Evolutionary conservation across 2,329 filamentous ascomycete genomes (phyloP), one percentile per base, ranked within the genome.

Genomic region (Colletotrichum tropicale): DNA sequence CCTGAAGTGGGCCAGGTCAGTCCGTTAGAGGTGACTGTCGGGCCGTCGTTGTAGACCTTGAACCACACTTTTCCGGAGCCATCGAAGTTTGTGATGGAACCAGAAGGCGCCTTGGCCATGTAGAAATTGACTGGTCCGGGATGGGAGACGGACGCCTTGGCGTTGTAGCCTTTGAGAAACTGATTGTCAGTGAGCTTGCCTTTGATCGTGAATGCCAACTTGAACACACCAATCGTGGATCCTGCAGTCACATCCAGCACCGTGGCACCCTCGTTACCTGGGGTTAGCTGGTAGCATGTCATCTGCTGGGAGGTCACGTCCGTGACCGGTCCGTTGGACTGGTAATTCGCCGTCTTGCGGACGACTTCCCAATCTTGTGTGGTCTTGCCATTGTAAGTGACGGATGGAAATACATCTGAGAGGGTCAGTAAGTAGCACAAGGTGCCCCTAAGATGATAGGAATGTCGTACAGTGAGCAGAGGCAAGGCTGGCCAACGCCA

Each of bases 251-350:
- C 79, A 61, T 78, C 83, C 1, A 90, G 80, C 1, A 83, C 85
- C 13, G 83, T 82, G 24, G 88, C 87, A 18, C 88, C 88, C 12
- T 85, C 83, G 66, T 83, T 84, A 52, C 86, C 86, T 5, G 85
- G 78, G 12, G 80, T 81, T 12, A 86, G 82, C 79, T 89, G 86
- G 80, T 88, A 90, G 84, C 88, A 90, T n/a, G 87, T 87, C 82
- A 90, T 88, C 73, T 86, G 85, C 3, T 84, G 78, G 52, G 86
- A 87, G 64, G 80, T 84, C 34, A 90, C 88, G 75, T 88, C 84
- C 5, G 87, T 87, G 43, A 90, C 87, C 75, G 87, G 87, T 2
- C 84, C 86, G 77, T 89, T 89, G 80, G 81, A 84, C 80, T 90
- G 87, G 80, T 84, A 89, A 81, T 89, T 89, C 64, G 86, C 84